Conservation (phyloP, 208 protist species). For the Lotmaria passim region DNA sequence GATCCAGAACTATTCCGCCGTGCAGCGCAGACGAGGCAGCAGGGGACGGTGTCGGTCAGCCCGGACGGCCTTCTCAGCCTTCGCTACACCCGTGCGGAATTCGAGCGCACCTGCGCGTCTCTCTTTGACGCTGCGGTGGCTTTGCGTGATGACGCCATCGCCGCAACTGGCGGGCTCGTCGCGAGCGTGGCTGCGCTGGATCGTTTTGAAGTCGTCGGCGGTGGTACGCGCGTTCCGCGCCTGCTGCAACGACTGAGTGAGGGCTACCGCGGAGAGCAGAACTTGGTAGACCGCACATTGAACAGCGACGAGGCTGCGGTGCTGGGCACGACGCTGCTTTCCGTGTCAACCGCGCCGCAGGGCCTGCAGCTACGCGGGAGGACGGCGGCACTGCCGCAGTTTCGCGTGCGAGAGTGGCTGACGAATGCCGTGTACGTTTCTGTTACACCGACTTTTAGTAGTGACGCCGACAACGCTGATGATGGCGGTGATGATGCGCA, state of each 20-base stretch:
- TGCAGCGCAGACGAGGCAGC: conserved; percentile 27
- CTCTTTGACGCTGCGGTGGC: conserved; percentile 50
- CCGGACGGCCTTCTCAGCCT: conserved; percentile 41
- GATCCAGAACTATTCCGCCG: conserved; percentile 11
- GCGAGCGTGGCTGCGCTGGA: conserved; percentile 12
- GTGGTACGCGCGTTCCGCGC: conserved; percentile 77
- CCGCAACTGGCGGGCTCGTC: conserved; percentile 37
- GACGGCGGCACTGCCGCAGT: conserved; percentile 8
- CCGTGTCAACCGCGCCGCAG: conserved; percentile 28
- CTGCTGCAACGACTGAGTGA: conserved; percentile 63
- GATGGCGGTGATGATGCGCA: neutral
- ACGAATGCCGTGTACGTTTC: conserved; percentile 53
- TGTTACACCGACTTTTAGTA: too few relatives aligned
- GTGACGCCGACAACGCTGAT: conserved; percentile 1
- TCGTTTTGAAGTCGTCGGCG: conserved; percentile 85
- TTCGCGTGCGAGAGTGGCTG: conserved; percentile 51
- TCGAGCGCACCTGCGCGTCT: conserved; percentile 70
- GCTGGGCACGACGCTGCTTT: conserved; percentile 67
- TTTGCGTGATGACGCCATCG: conserved; percentile 43
- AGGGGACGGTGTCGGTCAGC: conserved; percentile 20
- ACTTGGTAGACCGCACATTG: conserved; percentile 72
- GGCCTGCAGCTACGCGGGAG: conserved; percentile 9
- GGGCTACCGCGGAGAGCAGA: conserved; percentile 30
- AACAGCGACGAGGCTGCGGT: conserved; percentile 88
- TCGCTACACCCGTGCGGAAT: conserved; percentile 54